Evolutionary conservation across 441 rosid species (phyloP).

Genomic region (Jatropha podagrica): DNA sequence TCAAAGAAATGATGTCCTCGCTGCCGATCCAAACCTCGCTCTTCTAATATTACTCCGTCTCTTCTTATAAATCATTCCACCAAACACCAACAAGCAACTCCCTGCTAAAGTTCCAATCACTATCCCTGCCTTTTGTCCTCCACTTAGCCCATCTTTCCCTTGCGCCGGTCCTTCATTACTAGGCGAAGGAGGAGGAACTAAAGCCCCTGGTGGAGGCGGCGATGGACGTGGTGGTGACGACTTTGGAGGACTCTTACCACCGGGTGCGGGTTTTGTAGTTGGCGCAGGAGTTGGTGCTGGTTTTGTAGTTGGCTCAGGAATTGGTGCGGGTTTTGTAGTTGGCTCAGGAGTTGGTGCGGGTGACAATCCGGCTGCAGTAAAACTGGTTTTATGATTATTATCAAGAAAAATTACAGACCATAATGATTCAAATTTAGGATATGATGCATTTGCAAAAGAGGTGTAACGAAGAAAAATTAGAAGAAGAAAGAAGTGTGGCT

Average conservation of each 20-base stretch:
- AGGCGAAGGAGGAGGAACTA: neutral
- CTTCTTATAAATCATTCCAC: slow-evolving; percentile 34
- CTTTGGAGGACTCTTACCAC: neutral
- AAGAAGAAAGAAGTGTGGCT: slow-evolving; percentile 11
- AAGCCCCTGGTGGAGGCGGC: neutral
- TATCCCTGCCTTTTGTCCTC: slow-evolving; percentile 36
- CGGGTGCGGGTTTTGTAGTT: too few species aligned
- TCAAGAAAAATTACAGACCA: neutral
- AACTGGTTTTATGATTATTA: neutral
- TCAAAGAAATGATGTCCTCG: slow-evolving; percentile 21
- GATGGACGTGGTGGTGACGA: neutral
- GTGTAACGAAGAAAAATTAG: neutral
- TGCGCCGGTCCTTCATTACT: neutral
- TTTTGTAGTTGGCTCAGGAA: too few species aligned
- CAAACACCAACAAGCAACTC: slow-evolving; percentile 25
- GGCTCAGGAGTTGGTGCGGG: too few species aligned
- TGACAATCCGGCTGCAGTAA: too few species aligned
- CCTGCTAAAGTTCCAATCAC: slow-evolving; percentile 28
- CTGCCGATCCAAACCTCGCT: slow-evolving; percentile 17
- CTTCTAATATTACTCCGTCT: slow-evolving; percentile 29
- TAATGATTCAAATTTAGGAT: too few species aligned
- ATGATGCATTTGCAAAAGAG: neutral
- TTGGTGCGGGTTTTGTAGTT: too few species aligned
- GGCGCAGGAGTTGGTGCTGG: too few species aligned
- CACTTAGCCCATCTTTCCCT: slow-evolving; percentile 15